A percentile compares a stretch with the other conserved stretches of the same genome.
Conservation (phyloP, 139 green algal species). For the Micromonas commoda region DNA sequence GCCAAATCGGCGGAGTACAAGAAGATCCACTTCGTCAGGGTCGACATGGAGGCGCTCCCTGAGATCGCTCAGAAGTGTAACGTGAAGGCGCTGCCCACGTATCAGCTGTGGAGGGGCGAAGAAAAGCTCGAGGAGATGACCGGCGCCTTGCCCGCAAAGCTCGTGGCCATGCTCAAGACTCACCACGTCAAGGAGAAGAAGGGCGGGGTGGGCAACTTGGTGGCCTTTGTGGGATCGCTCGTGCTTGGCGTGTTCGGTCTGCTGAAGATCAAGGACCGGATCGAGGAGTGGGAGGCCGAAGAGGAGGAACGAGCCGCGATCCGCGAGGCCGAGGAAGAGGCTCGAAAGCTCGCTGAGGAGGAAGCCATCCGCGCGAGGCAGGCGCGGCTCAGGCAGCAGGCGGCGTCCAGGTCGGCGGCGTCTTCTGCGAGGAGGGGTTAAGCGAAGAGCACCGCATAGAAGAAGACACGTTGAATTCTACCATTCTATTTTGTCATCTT, state of each 20-base stretch:
- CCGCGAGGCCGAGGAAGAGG: slow-evolving; percentile 1
- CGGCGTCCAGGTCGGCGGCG: background rate
- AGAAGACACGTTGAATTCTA: too few relatives aligned
- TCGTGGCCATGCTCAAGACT: slow-evolving; percentile 20
- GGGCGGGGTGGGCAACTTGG: background rate
- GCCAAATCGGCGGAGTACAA: slow-evolving; percentile 12
- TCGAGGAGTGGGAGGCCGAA: background rate
- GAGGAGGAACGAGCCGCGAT: background rate
- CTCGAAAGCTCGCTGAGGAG: background rate
- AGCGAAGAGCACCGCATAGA: too few relatives aligned
- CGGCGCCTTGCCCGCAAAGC: slow-evolving; percentile 4
- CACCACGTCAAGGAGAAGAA: slow-evolving; percentile 9
- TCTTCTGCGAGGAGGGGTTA: too few relatives aligned
- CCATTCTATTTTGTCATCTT: too few relatives aligned
- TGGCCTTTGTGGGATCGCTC: background rate
- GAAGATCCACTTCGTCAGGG: background rate
- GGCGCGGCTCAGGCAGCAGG: background rate
- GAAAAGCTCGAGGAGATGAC: slow-evolving; percentile 22
- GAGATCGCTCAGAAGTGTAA: background rate
- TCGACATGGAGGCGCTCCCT: slow-evolving; percentile 16
- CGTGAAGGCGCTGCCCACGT: slow-evolving; percentile 26
- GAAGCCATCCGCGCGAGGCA: background rate
- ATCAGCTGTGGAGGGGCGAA: slow-evolving; percentile 16
- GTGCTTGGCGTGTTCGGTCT: background rate
- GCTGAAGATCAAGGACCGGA: background rate